These are phyloP conservation scores for Lactarius akahatsu DNA, from an alignment of 768 basidiomycete genomes.

Conservation along the genomic window DNA sequence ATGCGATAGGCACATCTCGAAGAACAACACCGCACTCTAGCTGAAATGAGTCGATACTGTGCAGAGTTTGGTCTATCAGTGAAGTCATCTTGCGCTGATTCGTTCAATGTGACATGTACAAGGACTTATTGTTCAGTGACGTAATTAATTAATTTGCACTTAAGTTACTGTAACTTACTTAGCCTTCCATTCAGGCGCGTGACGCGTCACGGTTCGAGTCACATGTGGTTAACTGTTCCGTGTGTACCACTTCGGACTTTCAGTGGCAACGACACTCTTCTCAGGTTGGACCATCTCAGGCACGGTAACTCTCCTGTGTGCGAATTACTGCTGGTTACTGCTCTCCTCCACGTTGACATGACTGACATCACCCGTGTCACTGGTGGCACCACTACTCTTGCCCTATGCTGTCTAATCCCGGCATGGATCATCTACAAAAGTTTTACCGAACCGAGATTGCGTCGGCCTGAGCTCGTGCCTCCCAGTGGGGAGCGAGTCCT, in stretches of 20 bases:
- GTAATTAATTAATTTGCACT: background rate
- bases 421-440: background rate
- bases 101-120: too few species aligned
- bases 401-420: slow-evolving; percentile 18
- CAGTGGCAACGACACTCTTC: background rate
- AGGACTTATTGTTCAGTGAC: background rate
- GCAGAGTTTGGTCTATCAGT: slow-evolving; percentile 51
- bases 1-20: slow-evolving; percentile 82
- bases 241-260: background rate
- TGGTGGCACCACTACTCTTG: background rate
- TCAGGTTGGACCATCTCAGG: background rate
- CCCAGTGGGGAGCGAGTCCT: slow-evolving; percentile 66
- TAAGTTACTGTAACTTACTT: background rate
- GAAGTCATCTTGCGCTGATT: slow-evolving; percentile 9
- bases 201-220: background rate
- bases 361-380: background rate
- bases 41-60: slow-evolving; percentile 68
- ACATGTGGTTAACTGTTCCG: background rate
- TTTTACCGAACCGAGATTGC: slow-evolving; percentile 19
- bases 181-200: background rate
- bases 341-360: background rate
- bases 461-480: slow-evolving; percentile 41
- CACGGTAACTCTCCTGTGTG: background rate
- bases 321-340: background rate
- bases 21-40: slow-evolving; percentile 79